These are phyloP conservation scores for Verbena officinalis DNA, from an alignment of 257 asterid genomes.

Conservation along the genomic window DNA sequence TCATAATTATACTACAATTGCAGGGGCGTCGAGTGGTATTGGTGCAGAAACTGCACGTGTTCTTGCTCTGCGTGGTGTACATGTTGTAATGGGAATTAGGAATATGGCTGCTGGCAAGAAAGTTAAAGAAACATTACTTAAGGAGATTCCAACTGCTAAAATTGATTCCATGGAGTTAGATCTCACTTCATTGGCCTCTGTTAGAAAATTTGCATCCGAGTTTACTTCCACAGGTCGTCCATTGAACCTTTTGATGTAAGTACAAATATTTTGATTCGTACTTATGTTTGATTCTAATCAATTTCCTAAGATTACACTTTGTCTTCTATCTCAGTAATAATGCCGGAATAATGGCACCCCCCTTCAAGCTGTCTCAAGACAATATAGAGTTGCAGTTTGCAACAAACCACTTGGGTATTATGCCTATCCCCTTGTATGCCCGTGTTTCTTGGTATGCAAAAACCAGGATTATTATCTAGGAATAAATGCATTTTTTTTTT, in stretches of 20 bases:
- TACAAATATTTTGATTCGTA: background rate
- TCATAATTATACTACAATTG: slow-evolving; percentile 13
- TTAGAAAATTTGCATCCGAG: slow-evolving; percentile 62
- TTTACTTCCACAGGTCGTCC: slow-evolving; percentile 67
- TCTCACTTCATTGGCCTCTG: slow-evolving; percentile 75
- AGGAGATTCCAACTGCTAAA: slow-evolving; percentile 66
- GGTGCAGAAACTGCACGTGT: slow-evolving; percentile 90
- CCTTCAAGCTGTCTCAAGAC: slow-evolving; percentile 78
- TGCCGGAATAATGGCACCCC: slow-evolving; percentile 83
- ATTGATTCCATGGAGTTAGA: slow-evolving; percentile 85
- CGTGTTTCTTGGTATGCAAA: background rate
- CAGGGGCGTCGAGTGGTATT: slow-evolving; percentile 94
- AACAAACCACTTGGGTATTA: slow-evolving; percentile 77
- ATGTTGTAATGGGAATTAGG: slow-evolving; percentile 78
- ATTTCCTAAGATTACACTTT: slow-evolving; percentile 11
- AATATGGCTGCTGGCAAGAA: slow-evolving; percentile 58
- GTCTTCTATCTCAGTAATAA: slow-evolving; percentile 60
- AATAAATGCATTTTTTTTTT: slow-evolving; percentile 1
- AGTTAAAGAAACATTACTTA: slow-evolving; percentile 54
- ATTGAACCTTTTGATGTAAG: slow-evolving; percentile 80
- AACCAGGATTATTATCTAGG: slow-evolving; percentile 1
- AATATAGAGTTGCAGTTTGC: slow-evolving; percentile 85
- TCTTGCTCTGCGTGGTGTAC: slow-evolving; percentile 80
- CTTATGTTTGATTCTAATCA: background rate
- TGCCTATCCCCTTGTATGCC: no score